These are phyloP conservation scores for Neurospora sp. DNA, from an alignment of 495 filamentous ascomycete species.

Conservation along the genomic window DNA sequence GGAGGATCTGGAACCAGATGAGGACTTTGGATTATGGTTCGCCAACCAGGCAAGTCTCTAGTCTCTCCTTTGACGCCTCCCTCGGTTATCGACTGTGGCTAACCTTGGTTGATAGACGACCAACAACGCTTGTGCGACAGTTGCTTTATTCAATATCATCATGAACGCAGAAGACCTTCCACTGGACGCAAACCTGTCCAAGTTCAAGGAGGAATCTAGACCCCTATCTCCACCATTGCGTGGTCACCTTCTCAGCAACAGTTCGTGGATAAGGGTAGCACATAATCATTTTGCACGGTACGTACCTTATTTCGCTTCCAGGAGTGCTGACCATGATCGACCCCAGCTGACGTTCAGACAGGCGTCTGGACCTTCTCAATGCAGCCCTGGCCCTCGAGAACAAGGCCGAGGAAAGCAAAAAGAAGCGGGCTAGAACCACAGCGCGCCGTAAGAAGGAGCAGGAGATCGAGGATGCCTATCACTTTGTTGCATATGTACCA, in stretches of 20 bases:
- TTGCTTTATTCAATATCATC: conserved; percentile 82
- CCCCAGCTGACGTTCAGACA: conserved; percentile 11
- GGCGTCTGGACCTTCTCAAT: conserved; percentile 68
- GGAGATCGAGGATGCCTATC: conserved; percentile 47
- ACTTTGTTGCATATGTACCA: conserved; percentile 88
- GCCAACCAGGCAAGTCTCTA: conserved; percentile 64
- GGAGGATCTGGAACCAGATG: conserved; percentile 34
- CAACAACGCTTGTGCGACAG: conserved; percentile 75
- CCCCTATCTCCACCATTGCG: conserved; percentile 59
- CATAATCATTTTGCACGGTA: conserved; percentile 86
- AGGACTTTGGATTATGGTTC: conserved; percentile 65
- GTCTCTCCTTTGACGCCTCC: neutral
- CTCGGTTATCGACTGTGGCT: neutral
- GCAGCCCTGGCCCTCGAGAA: conserved; percentile 60
- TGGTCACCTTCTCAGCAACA: conserved; percentile 63
- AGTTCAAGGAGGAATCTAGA: conserved; percentile 63
- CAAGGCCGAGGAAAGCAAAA: conserved; percentile 42
- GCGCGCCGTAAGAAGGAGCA: conserved; percentile 11
- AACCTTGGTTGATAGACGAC: conserved; percentile 45
- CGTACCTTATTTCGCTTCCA: conserved; percentile 4
- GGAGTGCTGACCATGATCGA: neutral
- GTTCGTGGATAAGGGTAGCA: conserved; percentile 63
- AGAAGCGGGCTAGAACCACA: conserved; percentile 17
- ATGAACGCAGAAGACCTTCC: conserved; percentile 60
- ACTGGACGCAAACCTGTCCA: conserved; percentile 54